Evolutionary conservation across 208 protist species (phyloP).

Genomic region (Vickermania spadyakhi): DNA sequence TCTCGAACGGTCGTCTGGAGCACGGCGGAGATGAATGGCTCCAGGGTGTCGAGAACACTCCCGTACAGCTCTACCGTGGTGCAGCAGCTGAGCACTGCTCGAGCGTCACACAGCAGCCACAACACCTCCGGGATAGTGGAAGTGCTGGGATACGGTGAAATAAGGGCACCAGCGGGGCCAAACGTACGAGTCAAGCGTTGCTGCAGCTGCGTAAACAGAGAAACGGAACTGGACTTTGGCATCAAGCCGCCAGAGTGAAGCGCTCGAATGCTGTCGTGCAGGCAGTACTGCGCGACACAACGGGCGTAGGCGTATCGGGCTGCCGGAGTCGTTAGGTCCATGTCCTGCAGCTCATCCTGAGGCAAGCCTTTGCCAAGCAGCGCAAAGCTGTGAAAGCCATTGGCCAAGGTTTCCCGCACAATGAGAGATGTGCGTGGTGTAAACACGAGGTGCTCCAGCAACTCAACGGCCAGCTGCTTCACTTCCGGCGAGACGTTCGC

Average conservation of each 20-base stretch:
- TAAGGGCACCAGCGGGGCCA: not conserved
- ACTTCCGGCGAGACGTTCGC: not conserved
- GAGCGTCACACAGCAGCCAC: conserved; percentile 20
- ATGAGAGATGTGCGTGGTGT: not conserved
- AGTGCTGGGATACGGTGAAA: not conserved
- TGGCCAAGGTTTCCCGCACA: not conserved
- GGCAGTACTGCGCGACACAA: conserved; percentile 22
- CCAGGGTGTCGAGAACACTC: conserved; percentile 21
- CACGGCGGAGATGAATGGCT: conserved; percentile 14
- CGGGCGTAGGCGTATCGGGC: conserved; percentile 22
- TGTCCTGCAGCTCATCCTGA: too few relatives aligned
- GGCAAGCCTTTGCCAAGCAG: too few relatives aligned
- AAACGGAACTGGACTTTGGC: not conserved
- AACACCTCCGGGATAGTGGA: not conserved
- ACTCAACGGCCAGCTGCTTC: not conserved
- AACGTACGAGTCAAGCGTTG: not conserved
- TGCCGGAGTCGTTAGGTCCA: not conserved
- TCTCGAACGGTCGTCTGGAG: conserved; percentile 9
- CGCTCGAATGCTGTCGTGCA: conserved; percentile 11
- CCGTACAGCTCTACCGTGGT: conserved; percentile 20
- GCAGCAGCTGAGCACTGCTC: conserved; percentile 23
- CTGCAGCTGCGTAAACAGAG: not conserved
- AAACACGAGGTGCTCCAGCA: not conserved
- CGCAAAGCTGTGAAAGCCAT: too few relatives aligned
- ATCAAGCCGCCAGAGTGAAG: conserved; percentile 7